phyloP scores from a whole-genome alignment of 169 alveolate genomes.

The Plasmodium inui region DNA sequence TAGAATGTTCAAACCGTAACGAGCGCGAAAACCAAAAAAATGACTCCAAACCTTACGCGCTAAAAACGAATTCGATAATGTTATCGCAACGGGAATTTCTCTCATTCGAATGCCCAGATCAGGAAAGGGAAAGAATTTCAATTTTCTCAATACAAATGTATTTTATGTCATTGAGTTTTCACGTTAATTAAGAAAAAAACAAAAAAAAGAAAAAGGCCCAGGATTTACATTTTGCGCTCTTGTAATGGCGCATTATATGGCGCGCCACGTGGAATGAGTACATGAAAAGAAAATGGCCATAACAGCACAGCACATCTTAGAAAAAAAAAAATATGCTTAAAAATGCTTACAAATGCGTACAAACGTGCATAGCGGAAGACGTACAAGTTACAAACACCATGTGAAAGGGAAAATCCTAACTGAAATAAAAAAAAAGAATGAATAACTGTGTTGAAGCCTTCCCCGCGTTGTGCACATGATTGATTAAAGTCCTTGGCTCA shows the following conservation, averaged over 20 bases:
- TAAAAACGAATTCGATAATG: not conserved
- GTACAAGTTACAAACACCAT: not conserved
- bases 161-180: not conserved
- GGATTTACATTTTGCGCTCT: not conserved
- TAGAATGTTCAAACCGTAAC: not conserved
- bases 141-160: not conserved
- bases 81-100: not conserved
- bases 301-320: slow-evolving; percentile 3
- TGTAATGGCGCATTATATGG: not conserved
- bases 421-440: not conserved
- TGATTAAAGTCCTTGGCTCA: not conserved
- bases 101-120: not conserved
- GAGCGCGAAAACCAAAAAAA: not conserved
- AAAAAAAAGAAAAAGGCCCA: not conserved
- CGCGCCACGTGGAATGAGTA: not conserved
- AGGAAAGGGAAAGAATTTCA: not conserved
- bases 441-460: not conserved
- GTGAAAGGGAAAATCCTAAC: not conserved
- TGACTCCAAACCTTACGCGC: not conserved
- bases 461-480: not conserved
- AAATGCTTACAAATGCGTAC: not conserved
- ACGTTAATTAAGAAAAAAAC: not conserved
- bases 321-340: not conserved
- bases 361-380: not conserved
- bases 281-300: not conserved